Evolutionary conservation across 2,329 filamentous ascomycete genomes (phyloP), one percentile per base, ranked within the genome.

Genomic region (Xylaria sp.): DNA sequence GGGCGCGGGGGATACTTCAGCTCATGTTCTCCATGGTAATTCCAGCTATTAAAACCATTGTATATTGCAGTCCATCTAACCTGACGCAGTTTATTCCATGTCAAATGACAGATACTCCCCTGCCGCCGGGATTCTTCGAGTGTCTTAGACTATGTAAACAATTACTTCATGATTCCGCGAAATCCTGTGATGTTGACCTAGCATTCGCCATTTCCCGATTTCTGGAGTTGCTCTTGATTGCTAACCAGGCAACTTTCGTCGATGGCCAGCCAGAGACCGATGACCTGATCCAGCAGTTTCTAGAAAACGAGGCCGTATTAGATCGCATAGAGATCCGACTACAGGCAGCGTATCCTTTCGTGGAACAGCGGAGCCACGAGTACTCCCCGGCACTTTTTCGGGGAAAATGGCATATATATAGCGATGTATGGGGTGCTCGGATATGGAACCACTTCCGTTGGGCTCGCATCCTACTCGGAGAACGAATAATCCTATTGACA

Each of bases 401-500:
- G 20, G 82, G 84, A 13, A 81, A 82, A 63, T 90, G 87, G 73
- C 87, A 90, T 74, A 76, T 82, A 25, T 90, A 90, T 73, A 77
- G 78, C 18, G 84, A 86, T 69, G 83, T 88, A 64, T 88, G 84
- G 82, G 79, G 83, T 20, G 86, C 84, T 9, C 83, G 85, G 28
- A 82, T 87, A 50, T 90, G 86, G 86, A 88, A 87, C 68, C 85
- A 90, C 72, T 89, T 86, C 72, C 86, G 89, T 28, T 89, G 87
- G 82, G 82, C 83, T 7, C 84, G 87, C n/a, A 84, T 89, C 28
- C 77, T 89, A 10, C 75, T 84, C 18, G 85, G 83, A 74, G 83
- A 88, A 69, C 80, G 83, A 51, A 82, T 90, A 13, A 76, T 87
- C 10, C 80, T 81, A 12, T 75, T 82, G 39, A 76, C 78, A 5